Percentiles rank a stretch among this genome's conserved stretches.
These are phyloP conservation scores for Stellera chamaejasme DNA, from an alignment of 345 rosid genomes.

Conservation along the genomic window DNA sequence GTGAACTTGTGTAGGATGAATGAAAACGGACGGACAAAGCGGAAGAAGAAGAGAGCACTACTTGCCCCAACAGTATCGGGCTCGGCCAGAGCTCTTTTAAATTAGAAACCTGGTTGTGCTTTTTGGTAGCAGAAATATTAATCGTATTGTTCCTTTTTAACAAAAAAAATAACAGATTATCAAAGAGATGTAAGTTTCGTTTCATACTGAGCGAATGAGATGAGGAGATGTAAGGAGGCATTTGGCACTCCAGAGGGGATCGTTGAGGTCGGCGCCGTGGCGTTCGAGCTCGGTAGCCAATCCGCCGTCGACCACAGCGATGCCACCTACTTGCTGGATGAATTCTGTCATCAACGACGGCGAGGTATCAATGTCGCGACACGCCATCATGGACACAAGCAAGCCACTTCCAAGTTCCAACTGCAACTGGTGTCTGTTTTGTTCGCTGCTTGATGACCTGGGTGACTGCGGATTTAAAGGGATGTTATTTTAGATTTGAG, in stretches of 20 bases:
- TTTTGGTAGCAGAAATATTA: too few relatives aligned
- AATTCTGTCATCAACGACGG: slow-evolving; percentile 34
- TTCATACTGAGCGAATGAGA: slow-evolving; percentile 34
- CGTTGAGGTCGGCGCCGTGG: slow-evolving; percentile 64
- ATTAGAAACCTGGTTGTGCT: too few relatives aligned
- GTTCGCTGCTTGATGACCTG: too few relatives aligned
- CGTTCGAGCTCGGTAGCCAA: slow-evolving; percentile 67
- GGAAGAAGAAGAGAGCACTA: slow-evolving; percentile 7
- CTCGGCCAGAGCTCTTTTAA: too few relatives aligned
- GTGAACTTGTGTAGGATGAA: too few relatives aligned
- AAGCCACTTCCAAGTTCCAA: too few relatives aligned
- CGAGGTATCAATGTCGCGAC: slow-evolving; percentile 16
- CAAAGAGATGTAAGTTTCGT: not conserved
- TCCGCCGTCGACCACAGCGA: slow-evolving; percentile 55
- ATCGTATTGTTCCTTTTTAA: too few relatives aligned
- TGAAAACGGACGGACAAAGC: not conserved
- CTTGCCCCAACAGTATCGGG: too few relatives aligned
- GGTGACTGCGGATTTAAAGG: too few relatives aligned
- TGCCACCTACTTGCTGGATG: slow-evolving; percentile 38
- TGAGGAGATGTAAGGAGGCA: slow-evolving; percentile 55
- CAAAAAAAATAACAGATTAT: too few relatives aligned
- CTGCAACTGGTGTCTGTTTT: too few relatives aligned
- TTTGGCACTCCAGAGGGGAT: slow-evolving; percentile 74
- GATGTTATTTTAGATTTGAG: too few relatives aligned
- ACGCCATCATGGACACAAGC: slow-evolving; percentile 8